Evolutionary conservation across 306 rosid species (phyloP), one percentile per base, ranked within the genome.

Genomic region (Casuarina equisetifolia): DNA sequence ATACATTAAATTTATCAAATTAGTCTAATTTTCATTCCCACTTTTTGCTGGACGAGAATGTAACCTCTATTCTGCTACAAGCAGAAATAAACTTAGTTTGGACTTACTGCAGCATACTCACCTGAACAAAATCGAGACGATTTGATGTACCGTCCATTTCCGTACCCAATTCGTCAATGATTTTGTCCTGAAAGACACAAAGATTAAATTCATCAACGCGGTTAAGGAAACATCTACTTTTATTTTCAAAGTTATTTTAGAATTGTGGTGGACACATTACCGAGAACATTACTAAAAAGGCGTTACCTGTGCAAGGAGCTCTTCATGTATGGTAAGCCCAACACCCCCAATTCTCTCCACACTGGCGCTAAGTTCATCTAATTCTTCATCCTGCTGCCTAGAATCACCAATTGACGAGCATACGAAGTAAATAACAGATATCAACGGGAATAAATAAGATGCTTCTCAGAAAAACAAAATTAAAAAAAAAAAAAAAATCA

Each of bases 111-210:
- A 70, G 70, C n/a, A 83, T 79, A 82, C 97, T 84, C 81, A 96
- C 99, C 88, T 96, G 99, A 77, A 96, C 98, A 80, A 96, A 96
- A 87, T 96, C 97, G 20, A 96, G 89, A 67, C 99, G 98, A 73
- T 91, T 91, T 66, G 98, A 87, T 72, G 99, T 95, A 81, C 94
- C 78, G 80, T 95, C 99, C 98, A 96, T 90, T 81, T 96, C 99
- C 74, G 42, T 81, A 48, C 96, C 99, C 75, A 96, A 89, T 4
- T 96, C 98, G 73, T 90, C 99, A 15, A 93, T 16, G 82, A 96
- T 89, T 85, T 73, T 96, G 72, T 96, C 99, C 98, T 96, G 96
- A 48, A 88, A 76, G 55, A 85, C 46, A 48, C 53, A 73, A 77
- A 54, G 42, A 67, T 12, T 68, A 79, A 62, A 70, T 49, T 73